Conservation (phyloP, 78 protist genomes). For the Chrysochromulina parva region DNA sequence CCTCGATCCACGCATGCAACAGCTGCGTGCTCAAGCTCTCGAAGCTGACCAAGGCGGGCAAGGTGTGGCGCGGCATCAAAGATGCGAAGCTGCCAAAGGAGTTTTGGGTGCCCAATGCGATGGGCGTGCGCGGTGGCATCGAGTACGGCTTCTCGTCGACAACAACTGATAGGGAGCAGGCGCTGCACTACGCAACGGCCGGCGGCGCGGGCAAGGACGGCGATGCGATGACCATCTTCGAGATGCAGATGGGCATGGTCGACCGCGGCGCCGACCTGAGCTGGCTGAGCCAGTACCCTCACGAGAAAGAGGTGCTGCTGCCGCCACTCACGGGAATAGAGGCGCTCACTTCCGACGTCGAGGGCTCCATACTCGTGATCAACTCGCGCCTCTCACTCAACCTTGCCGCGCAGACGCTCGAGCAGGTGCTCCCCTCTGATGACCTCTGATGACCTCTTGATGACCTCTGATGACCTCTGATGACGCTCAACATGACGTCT, state of each 20-base stretch:
- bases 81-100: slow-evolving; percentile 15
- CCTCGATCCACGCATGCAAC: slow-evolving; percentile 27
- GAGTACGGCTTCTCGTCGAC: slow-evolving; percentile 16
- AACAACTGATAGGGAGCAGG: neutral
- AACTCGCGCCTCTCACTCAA: neutral
- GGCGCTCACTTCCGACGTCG: neutral
- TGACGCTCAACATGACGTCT: neutral
- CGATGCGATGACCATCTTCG: neutral
- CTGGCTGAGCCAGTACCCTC: slow-evolving; percentile 33
- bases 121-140: slow-evolving; percentile 14
- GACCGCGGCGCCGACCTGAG: slow-evolving; percentile 34
- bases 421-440: neutral
- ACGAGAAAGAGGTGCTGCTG: slow-evolving; percentile 20
- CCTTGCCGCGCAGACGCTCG: neutral
- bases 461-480: no score
- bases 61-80: neutral
- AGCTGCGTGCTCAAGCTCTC: slow-evolving; percentile 24
- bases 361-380: neutral
- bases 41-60: neutral
- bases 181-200: neutral
- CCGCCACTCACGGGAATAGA: slow-evolving; percentile 36
- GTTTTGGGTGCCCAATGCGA: neutral
- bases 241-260: slow-evolving; percentile 29
- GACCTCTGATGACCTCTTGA: no score
- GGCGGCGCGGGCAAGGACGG: neutral